Percentiles rank a stretch among this genome's conserved stretches.
Conservation (phyloP, 2,329 filamentous ascomycete species). For the Diaporthe ilicicola region DNA sequence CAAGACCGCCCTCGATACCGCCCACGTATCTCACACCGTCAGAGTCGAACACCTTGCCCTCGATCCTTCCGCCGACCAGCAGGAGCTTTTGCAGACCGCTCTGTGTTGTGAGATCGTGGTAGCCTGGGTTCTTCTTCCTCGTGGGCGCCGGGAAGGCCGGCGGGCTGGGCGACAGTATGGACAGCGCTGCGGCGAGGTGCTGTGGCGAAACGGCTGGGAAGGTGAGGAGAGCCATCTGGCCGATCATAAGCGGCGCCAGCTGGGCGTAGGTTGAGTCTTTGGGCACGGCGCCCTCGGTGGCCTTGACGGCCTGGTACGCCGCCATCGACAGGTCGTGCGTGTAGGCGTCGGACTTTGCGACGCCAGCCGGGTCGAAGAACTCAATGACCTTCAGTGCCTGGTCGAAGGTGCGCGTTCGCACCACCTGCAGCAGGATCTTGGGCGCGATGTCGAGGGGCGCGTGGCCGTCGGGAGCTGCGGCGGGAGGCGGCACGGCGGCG, state of each 20-base stretch:
- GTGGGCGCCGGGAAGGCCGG: slow-evolving; percentile 81
- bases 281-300: slow-evolving; percentile 42
- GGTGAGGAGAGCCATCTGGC: slow-evolving; percentile 81
- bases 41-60: slow-evolving; percentile 83
- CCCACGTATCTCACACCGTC: slow-evolving; percentile 73
- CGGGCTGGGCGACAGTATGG: slow-evolving; percentile 76
- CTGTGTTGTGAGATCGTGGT: slow-evolving; percentile 82
- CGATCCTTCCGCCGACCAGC: slow-evolving; percentile 85
- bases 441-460: slow-evolving; percentile 58
- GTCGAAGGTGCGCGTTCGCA: slow-evolving; percentile 90
- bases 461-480: slow-evolving; percentile 41
- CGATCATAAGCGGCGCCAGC: slow-evolving; percentile 80
- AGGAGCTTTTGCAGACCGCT: slow-evolving; percentile 86
- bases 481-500: slow-evolving; percentile 48
- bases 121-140: slow-evolving; percentile 78
- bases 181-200: slow-evolving; percentile 83
- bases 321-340: slow-evolving; percentile 63
- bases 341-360: slow-evolving; percentile 46
- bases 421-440: slow-evolving; percentile 78
- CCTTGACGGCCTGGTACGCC: slow-evolving; percentile 59
- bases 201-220: slow-evolving; percentile 85
- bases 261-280: slow-evolving; percentile 57
- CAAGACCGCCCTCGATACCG: slow-evolving; percentile 81
- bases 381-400: slow-evolving; percentile 87
- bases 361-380: slow-evolving; percentile 70